These are phyloP conservation scores for Glomus cerebriforme DNA, from an alignment of 192 early-diverging fungal species.

Conservation along the genomic window DNA sequence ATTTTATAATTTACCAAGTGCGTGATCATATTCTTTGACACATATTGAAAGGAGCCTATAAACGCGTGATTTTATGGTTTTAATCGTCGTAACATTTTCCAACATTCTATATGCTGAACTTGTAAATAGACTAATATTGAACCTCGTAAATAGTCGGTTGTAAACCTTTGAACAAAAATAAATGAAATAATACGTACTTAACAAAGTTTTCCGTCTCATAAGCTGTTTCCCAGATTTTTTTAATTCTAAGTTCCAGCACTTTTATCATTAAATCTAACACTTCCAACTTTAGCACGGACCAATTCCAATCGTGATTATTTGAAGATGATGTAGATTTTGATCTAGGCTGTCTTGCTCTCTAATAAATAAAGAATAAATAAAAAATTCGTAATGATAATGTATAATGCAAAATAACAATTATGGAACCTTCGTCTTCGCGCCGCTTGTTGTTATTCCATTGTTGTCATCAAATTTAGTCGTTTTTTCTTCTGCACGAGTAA, in stretches of 20 bases:
- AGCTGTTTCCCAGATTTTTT: conserved; percentile 70
- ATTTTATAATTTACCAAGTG: conserved; percentile 54
- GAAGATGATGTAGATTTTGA: conserved; percentile 45
- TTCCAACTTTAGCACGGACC: conserved; percentile 57
- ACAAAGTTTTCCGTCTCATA: conserved; percentile 71
- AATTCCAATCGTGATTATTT: conserved; percentile 52
- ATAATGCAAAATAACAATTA: background rate
- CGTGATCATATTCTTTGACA: conserved; percentile 77
- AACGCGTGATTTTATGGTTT: conserved; percentile 57
- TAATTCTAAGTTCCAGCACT: conserved; percentile 62
- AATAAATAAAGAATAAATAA: conserved; percentile 6
- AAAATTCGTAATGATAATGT: background rate
- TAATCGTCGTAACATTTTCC: conserved; percentile 75
- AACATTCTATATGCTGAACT: conserved; percentile 77
- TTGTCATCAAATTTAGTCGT: conserved; percentile 45
- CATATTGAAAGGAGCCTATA: conserved; percentile 76
- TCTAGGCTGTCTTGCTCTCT: conserved; percentile 44
- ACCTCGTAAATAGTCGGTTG: background rate
- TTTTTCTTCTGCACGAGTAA: conserved; percentile 66
- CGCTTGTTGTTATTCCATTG: background rate
- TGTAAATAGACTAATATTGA: conserved; percentile 60
- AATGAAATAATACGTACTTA: conserved; percentile 39
- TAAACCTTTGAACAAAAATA: background rate
- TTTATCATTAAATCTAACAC: conserved; percentile 56
- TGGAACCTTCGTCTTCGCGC: background rate